These are phyloP conservation scores for Saccharomycopsis crataegensis DNA, from an alignment of 1,139 yeast genomes.

Conservation along the genomic window DNA sequence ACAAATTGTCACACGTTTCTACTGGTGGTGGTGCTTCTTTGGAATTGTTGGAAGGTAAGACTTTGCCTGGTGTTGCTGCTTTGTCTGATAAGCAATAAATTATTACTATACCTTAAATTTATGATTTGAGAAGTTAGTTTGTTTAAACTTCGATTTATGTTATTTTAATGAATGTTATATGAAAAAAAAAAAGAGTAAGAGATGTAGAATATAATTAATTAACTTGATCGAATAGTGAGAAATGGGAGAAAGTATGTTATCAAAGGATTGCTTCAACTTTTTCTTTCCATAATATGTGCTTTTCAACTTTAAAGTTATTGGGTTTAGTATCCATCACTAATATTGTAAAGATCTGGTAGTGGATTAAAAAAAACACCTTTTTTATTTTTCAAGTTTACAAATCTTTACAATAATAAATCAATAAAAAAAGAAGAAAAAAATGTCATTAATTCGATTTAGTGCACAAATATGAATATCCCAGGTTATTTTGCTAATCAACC, in stretches of 20 bases:
- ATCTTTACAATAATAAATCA: too few species aligned
- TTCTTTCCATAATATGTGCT: too few species aligned
- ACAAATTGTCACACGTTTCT: constrained; percentile 91
- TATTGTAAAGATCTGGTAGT: too few species aligned
- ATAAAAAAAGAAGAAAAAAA: too few species aligned
- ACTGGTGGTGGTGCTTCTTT: constrained; percentile 99
- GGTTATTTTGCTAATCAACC: too few species aligned
- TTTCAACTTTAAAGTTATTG: too few species aligned
- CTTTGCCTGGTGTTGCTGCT: constrained; percentile 91
- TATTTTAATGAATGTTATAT: neutral
- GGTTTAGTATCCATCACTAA: too few species aligned
- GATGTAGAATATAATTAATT: neutral
- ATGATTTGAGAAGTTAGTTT: neutral
- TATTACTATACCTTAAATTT: neutral
- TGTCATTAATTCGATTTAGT: too few species aligned
- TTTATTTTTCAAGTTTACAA: too few species aligned
- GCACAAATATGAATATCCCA: too few species aligned
- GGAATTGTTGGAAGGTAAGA: constrained; percentile 97
- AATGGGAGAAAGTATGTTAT: neutral
- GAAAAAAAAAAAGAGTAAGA: neutral
- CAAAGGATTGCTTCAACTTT: too few species aligned
- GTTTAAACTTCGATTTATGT: neutral
- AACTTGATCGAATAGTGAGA: neutral
- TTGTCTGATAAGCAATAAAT: constrained; percentile 50
- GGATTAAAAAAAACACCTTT: too few species aligned